Base-by-base conservation (phyloP, 2,329 filamentous ascomycete genomes). In the Fusarium sambucinum region DNA sequence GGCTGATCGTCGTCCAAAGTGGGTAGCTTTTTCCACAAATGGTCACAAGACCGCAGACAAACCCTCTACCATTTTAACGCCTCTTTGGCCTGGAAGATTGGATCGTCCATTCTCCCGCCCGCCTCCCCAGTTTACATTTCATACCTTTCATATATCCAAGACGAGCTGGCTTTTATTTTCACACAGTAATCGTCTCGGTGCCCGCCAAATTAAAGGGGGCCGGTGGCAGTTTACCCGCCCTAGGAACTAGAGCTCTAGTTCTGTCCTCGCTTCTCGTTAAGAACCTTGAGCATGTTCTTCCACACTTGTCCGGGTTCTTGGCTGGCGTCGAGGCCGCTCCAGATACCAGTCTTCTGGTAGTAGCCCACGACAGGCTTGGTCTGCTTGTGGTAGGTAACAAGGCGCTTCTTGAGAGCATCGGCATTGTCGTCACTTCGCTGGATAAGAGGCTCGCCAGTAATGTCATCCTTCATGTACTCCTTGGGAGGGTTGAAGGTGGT, bases 401-500 rank as follows among this genome's bases (percentile, higher is more conserved):
- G 87, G 68, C 96, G 92, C 90, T 97, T 99, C 88, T 94, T 95
- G 70, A 99, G 88, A 44, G 96, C 93, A 11, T 94, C 95, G 74
- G 92, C 94, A 80, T 98, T 99, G 85, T 99, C 96, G 80, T 99
- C 96, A 72, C 92, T 95, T 76, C 96, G 91, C 86, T 98, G 96
- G 76, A 98, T 92, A 73, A 99, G 86, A 48, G 95, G 94, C 87
- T 99, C 96, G 80, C 96, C 96, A 21, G 96, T 98, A 73, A 97
- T 82, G 81, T 99, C 96, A 82, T 99, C 96, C 79, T 90, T 97
- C 96, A 98, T 98, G 71, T 87, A 77, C 75, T 89, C 83, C 89
- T 97, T 97, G 76, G 96, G 96, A 52, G 96, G 96, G 89, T 97
- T 98, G 90, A 99, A 99, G 81, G 96, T 92, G 83, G 91, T 96